phyloP scores from a whole-genome alignment of 495 filamentous ascomycete genomes.

The Lasiosphaeria miniovina region DNA sequence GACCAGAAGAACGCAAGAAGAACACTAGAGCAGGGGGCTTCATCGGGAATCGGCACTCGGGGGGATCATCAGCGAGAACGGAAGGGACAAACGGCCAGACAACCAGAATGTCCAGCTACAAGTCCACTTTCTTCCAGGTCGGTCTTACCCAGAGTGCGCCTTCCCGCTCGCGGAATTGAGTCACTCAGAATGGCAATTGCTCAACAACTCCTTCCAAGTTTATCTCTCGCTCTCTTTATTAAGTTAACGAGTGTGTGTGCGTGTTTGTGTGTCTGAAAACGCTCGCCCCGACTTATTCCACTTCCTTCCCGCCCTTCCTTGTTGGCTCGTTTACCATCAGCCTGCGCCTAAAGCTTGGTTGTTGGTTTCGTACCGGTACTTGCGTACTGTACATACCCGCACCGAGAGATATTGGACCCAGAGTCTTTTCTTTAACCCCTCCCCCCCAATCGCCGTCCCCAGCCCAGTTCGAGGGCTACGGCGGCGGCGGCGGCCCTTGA shows the following conservation, averaged over 20 bases:
- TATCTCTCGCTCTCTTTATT: neutral
- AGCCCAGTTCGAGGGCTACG: neutral
- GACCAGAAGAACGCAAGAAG: neutral
- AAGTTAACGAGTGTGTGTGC: neutral
- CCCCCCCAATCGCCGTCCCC: too few relatives aligned
- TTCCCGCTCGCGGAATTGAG: too few relatives aligned
- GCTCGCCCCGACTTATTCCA: neutral
- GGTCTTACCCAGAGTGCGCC: too few relatives aligned
- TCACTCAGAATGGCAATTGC: too few relatives aligned
- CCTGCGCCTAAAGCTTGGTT: neutral
- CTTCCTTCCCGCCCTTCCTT: neutral
- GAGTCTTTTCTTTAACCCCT: neutral
- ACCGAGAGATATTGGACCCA: neutral
- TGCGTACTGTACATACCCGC: neutral
- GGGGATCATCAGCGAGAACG: neutral
- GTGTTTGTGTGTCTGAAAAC: neutral
- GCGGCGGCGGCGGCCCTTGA: constrained; percentile 13
- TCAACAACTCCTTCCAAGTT: too few relatives aligned
- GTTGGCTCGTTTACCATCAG: neutral
- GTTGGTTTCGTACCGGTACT: neutral
- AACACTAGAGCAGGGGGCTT: neutral
- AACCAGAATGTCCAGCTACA: neutral
- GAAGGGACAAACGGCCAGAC: neutral
- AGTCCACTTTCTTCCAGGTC: neutral
- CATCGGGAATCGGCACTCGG: neutral